phyloP scores from a whole-genome alignment of 164 flowering plant species.

The Akebia trifoliata region DNA sequence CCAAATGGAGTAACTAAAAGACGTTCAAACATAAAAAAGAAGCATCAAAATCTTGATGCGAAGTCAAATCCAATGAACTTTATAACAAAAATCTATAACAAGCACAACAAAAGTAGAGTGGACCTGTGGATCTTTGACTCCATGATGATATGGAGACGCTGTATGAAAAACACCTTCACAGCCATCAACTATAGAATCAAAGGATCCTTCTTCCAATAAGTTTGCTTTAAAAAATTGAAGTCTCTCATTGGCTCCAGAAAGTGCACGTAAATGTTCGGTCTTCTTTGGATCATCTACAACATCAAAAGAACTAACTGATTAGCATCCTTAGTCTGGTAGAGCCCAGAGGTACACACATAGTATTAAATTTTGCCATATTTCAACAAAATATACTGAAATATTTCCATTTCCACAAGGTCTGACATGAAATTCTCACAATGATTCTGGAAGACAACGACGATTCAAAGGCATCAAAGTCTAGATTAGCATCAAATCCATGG shows the following conservation, averaged over 20 bases:
- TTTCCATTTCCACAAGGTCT: too few relatives aligned
- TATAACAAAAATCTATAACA: not conserved
- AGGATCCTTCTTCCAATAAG: slow-evolving; percentile 37
- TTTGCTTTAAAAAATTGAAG: slow-evolving; percentile 35
- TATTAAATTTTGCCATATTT: too few relatives aligned
- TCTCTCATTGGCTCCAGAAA: slow-evolving; percentile 53
- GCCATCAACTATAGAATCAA: slow-evolving; percentile 37
- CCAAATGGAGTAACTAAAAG: too few relatives aligned
- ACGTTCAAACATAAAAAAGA: too few relatives aligned
- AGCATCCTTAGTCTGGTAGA: too few relatives aligned
- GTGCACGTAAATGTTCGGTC: slow-evolving; percentile 42
- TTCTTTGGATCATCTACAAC: slow-evolving; percentile 48
- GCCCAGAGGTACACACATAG: too few relatives aligned
- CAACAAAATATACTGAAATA: too few relatives aligned
- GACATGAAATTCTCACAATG: too few relatives aligned
- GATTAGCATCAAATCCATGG: too few relatives aligned
- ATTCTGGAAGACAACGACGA: too few relatives aligned
- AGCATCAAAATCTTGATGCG: too few relatives aligned
- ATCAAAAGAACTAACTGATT: slow-evolving; percentile 1
- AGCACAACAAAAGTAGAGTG: not conserved
- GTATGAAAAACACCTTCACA: slow-evolving; percentile 50
- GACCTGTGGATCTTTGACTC: slow-evolving; percentile 39
- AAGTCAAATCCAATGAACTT: not conserved
- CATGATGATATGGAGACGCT: slow-evolving; percentile 36
- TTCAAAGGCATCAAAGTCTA: too few relatives aligned